A percentile compares a stretch with the other conserved stretches of the same genome.
Evolutionary conservation across 1,139 yeast species (phyloP).

Genomic region (Lodderomyces margitis): DNA sequence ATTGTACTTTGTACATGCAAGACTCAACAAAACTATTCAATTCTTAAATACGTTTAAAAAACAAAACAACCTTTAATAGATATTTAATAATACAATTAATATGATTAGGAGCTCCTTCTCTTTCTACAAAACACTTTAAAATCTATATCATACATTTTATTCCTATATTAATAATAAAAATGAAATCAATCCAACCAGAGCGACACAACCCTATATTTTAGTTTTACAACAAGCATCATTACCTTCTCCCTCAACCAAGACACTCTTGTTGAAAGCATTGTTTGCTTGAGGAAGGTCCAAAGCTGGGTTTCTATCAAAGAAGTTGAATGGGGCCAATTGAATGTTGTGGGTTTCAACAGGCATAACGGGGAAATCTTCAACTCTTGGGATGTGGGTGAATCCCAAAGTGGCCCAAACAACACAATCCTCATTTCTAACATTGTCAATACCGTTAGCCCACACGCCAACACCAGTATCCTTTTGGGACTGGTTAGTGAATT

Average conservation of each 20-base stretch:
- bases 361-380: slow-evolving; percentile 94
- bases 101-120: too few species aligned
- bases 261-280: slow-evolving; percentile 73
- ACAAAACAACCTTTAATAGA: background rate
- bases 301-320: slow-evolving; percentile 81
- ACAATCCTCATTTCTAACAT: slow-evolving; percentile 75
- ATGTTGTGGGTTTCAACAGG: slow-evolving; percentile 77
- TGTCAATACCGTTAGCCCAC: slow-evolving; percentile 68
- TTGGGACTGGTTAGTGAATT: slow-evolving; percentile 74
- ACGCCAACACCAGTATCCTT: slow-evolving; percentile 59
- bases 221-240: slow-evolving; percentile 46
- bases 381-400: slow-evolving; percentile 83
- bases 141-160: too few species aligned
- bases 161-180: too few species aligned
- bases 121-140: too few species aligned
- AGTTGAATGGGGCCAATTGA: slow-evolving; percentile 69
- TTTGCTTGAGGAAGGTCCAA: slow-evolving; percentile 76
- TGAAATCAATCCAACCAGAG: background rate
- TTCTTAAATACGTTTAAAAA: too few species aligned
- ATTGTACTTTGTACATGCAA: slow-evolving; percentile 13
- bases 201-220: slow-evolving; percentile 19
- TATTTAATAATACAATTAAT: background rate
- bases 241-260: slow-evolving; percentile 26
- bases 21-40: background rate
- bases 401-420: slow-evolving; percentile 90